These are phyloP conservation scores for Penicillium bialowiezense DNA, from an alignment of 495 filamentous ascomycete species.

Conservation along the genomic window DNA sequence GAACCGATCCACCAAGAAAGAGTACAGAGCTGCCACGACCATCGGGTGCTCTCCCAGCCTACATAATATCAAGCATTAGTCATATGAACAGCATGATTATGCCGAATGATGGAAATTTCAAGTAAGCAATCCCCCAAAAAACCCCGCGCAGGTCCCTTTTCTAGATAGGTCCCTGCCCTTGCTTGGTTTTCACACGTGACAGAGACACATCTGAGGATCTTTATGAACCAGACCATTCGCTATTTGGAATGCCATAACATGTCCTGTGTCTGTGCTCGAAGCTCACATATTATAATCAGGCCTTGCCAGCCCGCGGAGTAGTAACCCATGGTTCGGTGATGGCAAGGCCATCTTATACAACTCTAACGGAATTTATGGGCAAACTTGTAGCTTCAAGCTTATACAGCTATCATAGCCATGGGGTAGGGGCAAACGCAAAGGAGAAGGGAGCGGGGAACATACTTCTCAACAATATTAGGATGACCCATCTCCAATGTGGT, in stretches of 20 bases:
- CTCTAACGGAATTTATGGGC: slow-evolving; percentile 34
- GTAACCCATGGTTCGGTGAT: slow-evolving; percentile 26
- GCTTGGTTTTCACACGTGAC: not conserved
- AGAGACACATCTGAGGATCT: slow-evolving; percentile 2
- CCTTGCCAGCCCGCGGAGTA: not conserved
- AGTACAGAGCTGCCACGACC: slow-evolving; percentile 54
- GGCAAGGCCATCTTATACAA: slow-evolving; percentile 21
- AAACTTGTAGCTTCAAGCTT: slow-evolving; percentile 33
- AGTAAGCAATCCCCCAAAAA: not conserved
- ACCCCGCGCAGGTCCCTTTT: no score
- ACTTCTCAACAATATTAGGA: slow-evolving; percentile 63
- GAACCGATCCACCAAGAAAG: slow-evolving; percentile 64
- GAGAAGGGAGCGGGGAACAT: slow-evolving; percentile 32
- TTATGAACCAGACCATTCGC: not conserved
- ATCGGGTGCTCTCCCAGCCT: slow-evolving; percentile 57
- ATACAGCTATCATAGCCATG: slow-evolving; percentile 28
- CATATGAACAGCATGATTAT: slow-evolving; percentile 6
- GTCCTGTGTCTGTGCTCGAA: not conserved
- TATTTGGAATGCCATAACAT: not conserved
- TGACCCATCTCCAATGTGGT: slow-evolving; percentile 61
- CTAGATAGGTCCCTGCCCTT: no score
- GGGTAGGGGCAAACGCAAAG: slow-evolving; percentile 10
- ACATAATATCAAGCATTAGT: slow-evolving; percentile 33
- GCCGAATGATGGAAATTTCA: slow-evolving; percentile 1
- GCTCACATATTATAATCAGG: not conserved